Base-by-base conservation (phyloP, 225 moss, liverwort and hornwort species). In the Rhytidiadelphus loreus region DNA sequence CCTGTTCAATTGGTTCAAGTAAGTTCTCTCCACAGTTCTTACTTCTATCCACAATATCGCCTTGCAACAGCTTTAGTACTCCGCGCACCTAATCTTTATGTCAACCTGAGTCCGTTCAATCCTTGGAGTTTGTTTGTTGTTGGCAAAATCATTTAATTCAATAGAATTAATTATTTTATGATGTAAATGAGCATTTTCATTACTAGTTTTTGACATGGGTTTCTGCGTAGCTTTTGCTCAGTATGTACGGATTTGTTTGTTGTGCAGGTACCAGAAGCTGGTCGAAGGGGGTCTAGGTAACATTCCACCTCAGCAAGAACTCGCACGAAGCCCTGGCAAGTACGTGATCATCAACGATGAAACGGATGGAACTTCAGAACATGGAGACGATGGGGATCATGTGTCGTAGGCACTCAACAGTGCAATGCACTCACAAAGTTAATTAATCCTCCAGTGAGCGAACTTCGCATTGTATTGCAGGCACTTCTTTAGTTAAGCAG, bases 1-100 rank as follows among this genome's bases (percentile, higher is more conserved):
- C 84, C 86, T 99, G 53, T 99, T 97, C 91, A 99, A 99, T 73
- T 91, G 95, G 94, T 97, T 94, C 92, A 99, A 96, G 99, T 99
- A 95, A 93, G 97, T 72, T 71, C 57, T 89, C 83, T 86, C 62
- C 68, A 21, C 39, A 61, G 43, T 61, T 77, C 8, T 43, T 44
- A 37, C 48, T 72, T 61, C 28, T 24, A 55, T 82, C 53, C 35
- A 63, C 52, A 82, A 41, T 73, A 73, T 88, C n/a, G 37, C 68
- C 83, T 58, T 77, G 84, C 66, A 59, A 68, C 77, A 66, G 77
- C 66, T 68, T 77, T 65, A 28, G 41, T 62, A 63, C 82, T 77
- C 57, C 41, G 44, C 48, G 8, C 53, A 66, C 23, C 46, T 65
- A 22, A 30, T 68, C 48, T 60, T 80, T 61, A 39, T 53, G 43